These are phyloP conservation scores for Euphorbia celastroides DNA, from an alignment of 441 rosid genomes.

Conservation along the genomic window DNA sequence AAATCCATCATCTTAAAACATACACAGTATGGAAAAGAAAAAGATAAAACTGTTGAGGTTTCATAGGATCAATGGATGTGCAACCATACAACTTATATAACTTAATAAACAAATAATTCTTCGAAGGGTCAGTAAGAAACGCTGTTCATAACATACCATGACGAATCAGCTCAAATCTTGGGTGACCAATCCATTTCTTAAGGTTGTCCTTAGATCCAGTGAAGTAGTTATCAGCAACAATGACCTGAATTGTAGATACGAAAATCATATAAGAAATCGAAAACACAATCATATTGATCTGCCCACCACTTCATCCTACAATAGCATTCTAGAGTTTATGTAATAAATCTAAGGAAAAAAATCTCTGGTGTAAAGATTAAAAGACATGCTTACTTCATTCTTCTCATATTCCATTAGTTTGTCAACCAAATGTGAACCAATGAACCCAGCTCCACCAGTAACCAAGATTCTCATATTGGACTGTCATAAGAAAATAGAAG, in stretches of 20 bases:
- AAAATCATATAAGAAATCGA: neutral
- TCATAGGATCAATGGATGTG: neutral
- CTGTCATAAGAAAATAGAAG: constrained; percentile 16
- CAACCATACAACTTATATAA: neutral
- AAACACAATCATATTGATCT: neutral
- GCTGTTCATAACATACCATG: constrained; percentile 51
- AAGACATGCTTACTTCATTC: constrained; percentile 51
- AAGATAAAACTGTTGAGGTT: neutral
- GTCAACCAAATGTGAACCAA: constrained; percentile 92
- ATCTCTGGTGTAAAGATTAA: neutral
- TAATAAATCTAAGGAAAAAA: neutral
- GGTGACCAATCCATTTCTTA: constrained; percentile 91
- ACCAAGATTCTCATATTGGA: constrained; percentile 90
- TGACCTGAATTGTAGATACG: constrained; percentile 34
- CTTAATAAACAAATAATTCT: neutral
- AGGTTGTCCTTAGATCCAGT: constrained; percentile 94
- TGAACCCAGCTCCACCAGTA: constrained; percentile 97
- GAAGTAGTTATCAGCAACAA: constrained; percentile 87
- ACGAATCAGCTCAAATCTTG: constrained; percentile 94
- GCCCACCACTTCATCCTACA: neutral
- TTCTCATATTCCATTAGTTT: constrained; percentile 88
- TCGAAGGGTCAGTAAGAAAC: neutral
- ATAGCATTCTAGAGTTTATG: neutral
- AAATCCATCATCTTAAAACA: neutral
- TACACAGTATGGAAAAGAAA: neutral